Evolutionary conservation across 2,329 filamentous ascomycete species (phyloP).

Genomic region (Didymellaceae sp.): DNA sequence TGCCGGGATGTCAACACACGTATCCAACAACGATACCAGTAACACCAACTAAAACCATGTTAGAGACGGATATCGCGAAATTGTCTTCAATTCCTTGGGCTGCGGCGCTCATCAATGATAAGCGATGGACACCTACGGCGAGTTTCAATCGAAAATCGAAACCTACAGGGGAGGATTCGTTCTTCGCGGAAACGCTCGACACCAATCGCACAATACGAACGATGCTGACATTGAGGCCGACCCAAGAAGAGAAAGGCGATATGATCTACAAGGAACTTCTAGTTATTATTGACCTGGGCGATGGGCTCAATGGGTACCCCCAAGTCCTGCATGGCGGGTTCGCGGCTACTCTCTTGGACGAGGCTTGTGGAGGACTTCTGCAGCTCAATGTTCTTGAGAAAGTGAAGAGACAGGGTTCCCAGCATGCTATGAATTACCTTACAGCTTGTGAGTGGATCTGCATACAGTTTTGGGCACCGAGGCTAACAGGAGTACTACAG

Average conservation of each 20-base stretch:
- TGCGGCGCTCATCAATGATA: slow-evolving; percentile 51
- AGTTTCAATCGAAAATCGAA: slow-evolving; percentile 43
- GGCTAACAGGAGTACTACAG: slow-evolving; percentile 28
- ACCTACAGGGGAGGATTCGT: slow-evolving; percentile 55
- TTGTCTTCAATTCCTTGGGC: slow-evolving; percentile 58
- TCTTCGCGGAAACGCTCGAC: slow-evolving; percentile 62
- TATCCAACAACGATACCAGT: neutral
- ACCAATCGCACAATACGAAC: slow-evolving; percentile 56
- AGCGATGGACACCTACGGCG: slow-evolving; percentile 50
- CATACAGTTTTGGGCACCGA: neutral
- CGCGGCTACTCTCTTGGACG: slow-evolving; percentile 64
- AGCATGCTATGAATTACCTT: slow-evolving; percentile 28
- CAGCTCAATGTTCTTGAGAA: slow-evolving; percentile 41
- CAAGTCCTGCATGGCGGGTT: slow-evolving; percentile 65
- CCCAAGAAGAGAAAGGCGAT: slow-evolving; percentile 23
- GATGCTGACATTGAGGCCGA: slow-evolving; percentile 34
- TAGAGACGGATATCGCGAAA: slow-evolving; percentile 26
- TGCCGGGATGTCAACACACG: neutral
- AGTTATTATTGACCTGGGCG: slow-evolving; percentile 55
- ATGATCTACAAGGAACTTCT: slow-evolving; percentile 45
- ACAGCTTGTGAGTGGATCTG: slow-evolving; percentile 43
- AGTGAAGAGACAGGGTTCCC: slow-evolving; percentile 5
- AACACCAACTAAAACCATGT: slow-evolving; percentile 24
- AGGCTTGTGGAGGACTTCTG: slow-evolving; percentile 61
- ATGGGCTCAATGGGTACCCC: slow-evolving; percentile 61